phyloP scores from a whole-genome alignment of 768 basidiomycete species.

The Russula olivacea region DNA sequence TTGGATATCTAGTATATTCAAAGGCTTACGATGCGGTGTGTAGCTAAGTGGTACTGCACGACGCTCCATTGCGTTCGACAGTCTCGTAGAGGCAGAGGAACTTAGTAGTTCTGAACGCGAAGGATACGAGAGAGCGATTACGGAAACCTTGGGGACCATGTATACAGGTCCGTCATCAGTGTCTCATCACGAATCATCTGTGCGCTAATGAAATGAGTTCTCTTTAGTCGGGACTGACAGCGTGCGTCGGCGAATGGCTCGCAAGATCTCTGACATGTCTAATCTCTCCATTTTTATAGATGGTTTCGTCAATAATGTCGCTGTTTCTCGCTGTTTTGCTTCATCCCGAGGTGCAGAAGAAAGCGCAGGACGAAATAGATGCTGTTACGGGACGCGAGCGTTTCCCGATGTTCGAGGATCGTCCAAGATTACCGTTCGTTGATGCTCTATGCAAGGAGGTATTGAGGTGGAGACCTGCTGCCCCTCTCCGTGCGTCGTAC shows the following conservation, averaged over 20 bases:
- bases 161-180: neutral
- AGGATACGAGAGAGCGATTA: neutral
- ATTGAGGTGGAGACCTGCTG: constrained; percentile 1
- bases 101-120: neutral
- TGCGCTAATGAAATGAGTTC: neutral
- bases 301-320: neutral
- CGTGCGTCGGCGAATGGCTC: neutral
- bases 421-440: constrained; percentile 8
- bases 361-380: constrained; percentile 19
- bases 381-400: constrained; percentile 4
- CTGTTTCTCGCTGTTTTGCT: neutral
- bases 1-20: neutral
- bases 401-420: constrained; percentile 15
- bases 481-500: neutral
- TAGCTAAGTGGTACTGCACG: neutral
- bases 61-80: neutral
- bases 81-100: neutral
- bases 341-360: constrained; percentile 14
- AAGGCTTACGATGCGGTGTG: neutral
- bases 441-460: constrained; percentile 18
- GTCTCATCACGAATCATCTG: neutral
- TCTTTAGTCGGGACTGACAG: neutral
- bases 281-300: neutral
- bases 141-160: neutral
- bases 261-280: neutral